Evolutionary conservation across 2,329 filamentous ascomycete genomes (phyloP), one percentile per base, ranked within the genome.

Genomic region (Aspergillus clavatus): DNA sequence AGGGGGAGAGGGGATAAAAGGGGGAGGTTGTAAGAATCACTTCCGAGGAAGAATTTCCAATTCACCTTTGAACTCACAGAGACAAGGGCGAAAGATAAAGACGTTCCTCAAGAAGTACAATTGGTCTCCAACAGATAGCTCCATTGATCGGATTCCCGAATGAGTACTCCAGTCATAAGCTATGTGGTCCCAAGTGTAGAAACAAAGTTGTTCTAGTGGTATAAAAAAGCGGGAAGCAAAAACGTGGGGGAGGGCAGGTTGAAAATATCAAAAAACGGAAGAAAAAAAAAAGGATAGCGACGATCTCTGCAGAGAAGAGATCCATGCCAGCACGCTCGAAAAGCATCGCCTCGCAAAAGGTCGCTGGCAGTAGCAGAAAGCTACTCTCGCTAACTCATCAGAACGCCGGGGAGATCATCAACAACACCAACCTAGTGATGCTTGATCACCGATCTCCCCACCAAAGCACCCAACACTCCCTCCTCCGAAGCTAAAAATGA

Each of bases 331-430:
- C 14, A 33, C 29, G 7, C 29, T 18, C 14, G 29, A 7, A 33
- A 31, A 31, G 28, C 5, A 21, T 18, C 18, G 16, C 31, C 31
- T 29, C 23, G 23, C 38, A n/a, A n/a, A n/a, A n/a, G n/a, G 38
- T 40, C 23, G 38, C 38, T 40, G 14, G 38, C 18, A 40, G 28
- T 10, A 27, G 10, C 14, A 24, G 14, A 28, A 40, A 28, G 38
- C 38, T 22, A n/a, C 23, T 26, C 38, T 40, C 38, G 38, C 38
- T 40, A 40, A 40, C 11, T 26, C 16, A 39, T 39, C 38, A 24
- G 10, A 40, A 40, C 24, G 24, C 12, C 38, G 8, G 23, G 11
- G 11, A 40, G n/a, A 28, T 27, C 23, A 26, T 21, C 4, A 7
- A 7, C 5, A 19, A 18, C 26, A 5, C 7, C 7, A 8, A 21